A percentile compares a stretch with the other conserved stretches of the same genome.
Conservation (phyloP, 2,329 filamentous ascomycete species). For the Penicillium sp. region DNA sequence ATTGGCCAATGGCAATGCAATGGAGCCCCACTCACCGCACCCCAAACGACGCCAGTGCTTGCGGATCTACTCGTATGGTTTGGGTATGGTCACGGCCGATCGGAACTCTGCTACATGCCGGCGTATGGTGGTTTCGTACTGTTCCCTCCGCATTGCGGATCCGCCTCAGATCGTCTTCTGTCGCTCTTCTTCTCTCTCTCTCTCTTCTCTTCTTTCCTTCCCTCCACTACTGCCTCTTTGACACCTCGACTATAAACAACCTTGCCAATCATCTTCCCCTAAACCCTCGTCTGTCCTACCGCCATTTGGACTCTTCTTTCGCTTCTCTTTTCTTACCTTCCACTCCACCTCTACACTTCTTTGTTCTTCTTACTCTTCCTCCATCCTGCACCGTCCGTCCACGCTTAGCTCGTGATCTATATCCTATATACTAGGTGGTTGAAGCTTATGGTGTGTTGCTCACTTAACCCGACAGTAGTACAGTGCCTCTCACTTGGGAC, state of each 20-base stretch:
- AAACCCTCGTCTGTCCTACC: slow-evolving; percentile 9
- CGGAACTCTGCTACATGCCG: slow-evolving; percentile 13
- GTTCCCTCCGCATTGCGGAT: slow-evolving; percentile 31
- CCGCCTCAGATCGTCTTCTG: slow-evolving; percentile 26
- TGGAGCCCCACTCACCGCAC: slow-evolving; percentile 12
- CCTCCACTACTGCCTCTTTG: not conserved
- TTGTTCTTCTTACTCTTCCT: not conserved
- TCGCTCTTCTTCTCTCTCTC: slow-evolving; percentile 14
- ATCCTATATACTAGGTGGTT: slow-evolving; percentile 34
- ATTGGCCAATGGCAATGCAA: slow-evolving; percentile 22
- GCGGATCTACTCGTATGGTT: not conserved
- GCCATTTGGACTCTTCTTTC: slow-evolving; percentile 11
- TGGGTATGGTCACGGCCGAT: slow-evolving; percentile 19
- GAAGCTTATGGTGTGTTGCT: slow-evolving; percentile 40
- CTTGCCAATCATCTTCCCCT: slow-evolving; percentile 17
- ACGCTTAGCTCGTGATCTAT: slow-evolving; percentile 27
- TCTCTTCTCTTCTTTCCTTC: slow-evolving; percentile 16
- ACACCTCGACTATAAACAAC: not conserved
- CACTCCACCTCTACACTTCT: slow-evolving; percentile 2
- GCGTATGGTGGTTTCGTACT: slow-evolving; percentile 15
- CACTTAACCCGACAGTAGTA: slow-evolving; percentile 44
- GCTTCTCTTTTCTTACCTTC: slow-evolving; percentile 13
- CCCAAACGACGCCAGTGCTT: slow-evolving; percentile 16
- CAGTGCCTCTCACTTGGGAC: slow-evolving; percentile 16
- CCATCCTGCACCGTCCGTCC: slow-evolving; percentile 8